Conservation (phyloP, 176 grass and related monocot species). For the Metroxylon sagu region DNA sequence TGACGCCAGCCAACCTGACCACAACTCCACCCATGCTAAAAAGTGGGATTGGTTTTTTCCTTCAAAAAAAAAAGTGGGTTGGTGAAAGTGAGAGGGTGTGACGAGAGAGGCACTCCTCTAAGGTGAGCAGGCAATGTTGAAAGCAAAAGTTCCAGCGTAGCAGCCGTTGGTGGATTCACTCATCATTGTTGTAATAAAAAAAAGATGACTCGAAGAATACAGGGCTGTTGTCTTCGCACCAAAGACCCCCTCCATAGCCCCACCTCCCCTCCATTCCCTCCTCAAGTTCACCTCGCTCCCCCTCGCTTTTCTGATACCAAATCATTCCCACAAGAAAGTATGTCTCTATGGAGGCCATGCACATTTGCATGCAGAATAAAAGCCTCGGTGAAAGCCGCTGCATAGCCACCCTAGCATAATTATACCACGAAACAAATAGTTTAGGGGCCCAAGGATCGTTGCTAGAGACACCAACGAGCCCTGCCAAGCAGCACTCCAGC, state of each 20-base stretch:
- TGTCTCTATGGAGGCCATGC: conserved; percentile 20
- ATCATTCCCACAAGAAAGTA: conserved; percentile 17
- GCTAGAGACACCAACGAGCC: neutral
- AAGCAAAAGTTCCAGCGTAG: conserved; percentile 1
- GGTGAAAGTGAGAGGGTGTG: neutral
- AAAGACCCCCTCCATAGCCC: neutral
- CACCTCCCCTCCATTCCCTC: neutral
- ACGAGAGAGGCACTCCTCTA: conserved; percentile 5
- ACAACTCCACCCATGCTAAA: neutral
- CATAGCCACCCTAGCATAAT: neutral
- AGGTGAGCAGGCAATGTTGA: neutral
- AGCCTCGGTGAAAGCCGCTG: conserved; percentile 6
- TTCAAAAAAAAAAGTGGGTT: too few relatives aligned
- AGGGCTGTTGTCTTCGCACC: neutral
- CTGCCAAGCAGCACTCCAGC: neutral
- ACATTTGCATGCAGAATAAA: conserved; percentile 10
- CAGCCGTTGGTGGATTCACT: conserved; percentile 5
- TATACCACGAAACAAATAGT: neutral
- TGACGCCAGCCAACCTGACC: neutral
- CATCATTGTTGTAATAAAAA: conserved; percentile 23
- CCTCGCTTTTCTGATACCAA: conserved; percentile 9
- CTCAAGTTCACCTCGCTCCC: neutral
- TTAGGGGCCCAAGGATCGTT: conserved; percentile 8
- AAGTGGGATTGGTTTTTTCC: too few relatives aligned
- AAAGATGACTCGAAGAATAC: neutral